Base-by-base conservation (phyloP, 1,284 basidiomycete species). In the Ceratobasidium papillatum region DNA sequence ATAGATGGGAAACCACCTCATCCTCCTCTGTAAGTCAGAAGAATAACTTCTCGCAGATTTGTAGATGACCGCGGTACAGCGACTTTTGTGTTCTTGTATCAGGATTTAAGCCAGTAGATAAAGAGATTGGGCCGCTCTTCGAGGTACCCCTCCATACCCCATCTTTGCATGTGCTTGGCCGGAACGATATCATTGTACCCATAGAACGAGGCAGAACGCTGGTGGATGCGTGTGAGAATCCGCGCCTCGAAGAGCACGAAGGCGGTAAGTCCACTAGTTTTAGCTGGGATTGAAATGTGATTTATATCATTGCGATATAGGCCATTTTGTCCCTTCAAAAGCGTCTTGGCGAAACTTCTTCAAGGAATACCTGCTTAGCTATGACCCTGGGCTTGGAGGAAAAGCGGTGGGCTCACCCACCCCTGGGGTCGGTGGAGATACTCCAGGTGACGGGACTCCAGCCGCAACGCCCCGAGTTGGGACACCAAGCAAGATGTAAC, bases 161-260 rank as follows among this genome's bases (percentile, higher is more conserved):
- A 3, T 94, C 93, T 0, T 83, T 98, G 25, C 94, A 95, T 80
- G 85, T 97, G 19, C 84, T 95, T 5, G 95, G 95, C 3, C 87
- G 85, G 78, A 94, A 86, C 56, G 95, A 97, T 78, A 87, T 94
- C 14, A 87, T 97, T 47, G 92, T 97, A 2, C 83, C 89, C 2
- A 88, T 89, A 78, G 94, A 93, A 79, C 85, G 92, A 30, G 87
- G 91, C 2, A 85, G 86, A 77, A 82, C 84, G 9, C 82, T 96
- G 19, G 81, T 93, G 8, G 85, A 87, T 0, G 84, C 88, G 4
- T 91, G 92, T 38, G 80, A 80, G 0, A 86, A 88, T 27, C 75
- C 79, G 52, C 86, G 92, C 12, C 85, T 94, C 3, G 92, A 92
- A 79, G 86, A 87, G 78, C 93, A 94, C 76, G 87, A 89, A 45